These are phyloP conservation scores for Dothistroma septosporum DNA, from an alignment of 2,329 filamentous ascomycete genomes.

Conservation along the genomic window DNA sequence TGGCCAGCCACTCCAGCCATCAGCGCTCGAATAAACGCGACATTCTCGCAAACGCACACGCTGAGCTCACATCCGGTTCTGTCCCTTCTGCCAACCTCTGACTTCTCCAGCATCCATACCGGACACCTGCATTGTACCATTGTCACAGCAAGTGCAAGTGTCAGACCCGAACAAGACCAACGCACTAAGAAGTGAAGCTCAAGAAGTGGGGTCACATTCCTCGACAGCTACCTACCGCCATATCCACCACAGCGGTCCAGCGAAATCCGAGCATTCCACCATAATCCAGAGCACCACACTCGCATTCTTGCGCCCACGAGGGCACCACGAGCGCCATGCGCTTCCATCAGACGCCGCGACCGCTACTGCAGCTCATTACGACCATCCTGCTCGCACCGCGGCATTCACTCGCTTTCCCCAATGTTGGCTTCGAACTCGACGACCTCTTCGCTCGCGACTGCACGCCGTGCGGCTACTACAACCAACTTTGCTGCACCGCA, in stretches of 20 bases:
- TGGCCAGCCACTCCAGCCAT: constrained; percentile 5
- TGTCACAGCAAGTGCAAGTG: background rate
- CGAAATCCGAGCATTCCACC: constrained; percentile 1
- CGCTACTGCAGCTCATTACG: constrained; percentile 30
- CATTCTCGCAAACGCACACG: background rate
- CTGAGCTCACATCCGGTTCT: background rate
- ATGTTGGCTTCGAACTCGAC: constrained; percentile 32
- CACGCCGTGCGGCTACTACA: constrained; percentile 49
- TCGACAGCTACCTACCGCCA: background rate
- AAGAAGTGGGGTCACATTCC: constrained; percentile 8
- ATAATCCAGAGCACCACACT: background rate
- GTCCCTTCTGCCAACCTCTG: constrained; percentile 1
- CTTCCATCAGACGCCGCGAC: constrained; percentile 21
- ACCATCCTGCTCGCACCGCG: constrained; percentile 27
- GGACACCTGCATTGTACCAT: constrained; percentile 1
- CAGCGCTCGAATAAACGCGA: background rate
- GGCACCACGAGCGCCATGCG: constrained; percentile 20
- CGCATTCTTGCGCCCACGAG: constrained; percentile 6
- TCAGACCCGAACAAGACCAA: background rate
- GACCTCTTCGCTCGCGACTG: constrained; percentile 34
- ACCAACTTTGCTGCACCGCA: constrained; percentile 48
- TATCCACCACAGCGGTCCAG: background rate
- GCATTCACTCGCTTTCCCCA: constrained; percentile 27
- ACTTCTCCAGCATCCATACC: background rate
- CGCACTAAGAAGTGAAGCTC: constrained; percentile 3